Conservation (phyloP, 208 protist genomes). For the Giardia muris region DNA sequence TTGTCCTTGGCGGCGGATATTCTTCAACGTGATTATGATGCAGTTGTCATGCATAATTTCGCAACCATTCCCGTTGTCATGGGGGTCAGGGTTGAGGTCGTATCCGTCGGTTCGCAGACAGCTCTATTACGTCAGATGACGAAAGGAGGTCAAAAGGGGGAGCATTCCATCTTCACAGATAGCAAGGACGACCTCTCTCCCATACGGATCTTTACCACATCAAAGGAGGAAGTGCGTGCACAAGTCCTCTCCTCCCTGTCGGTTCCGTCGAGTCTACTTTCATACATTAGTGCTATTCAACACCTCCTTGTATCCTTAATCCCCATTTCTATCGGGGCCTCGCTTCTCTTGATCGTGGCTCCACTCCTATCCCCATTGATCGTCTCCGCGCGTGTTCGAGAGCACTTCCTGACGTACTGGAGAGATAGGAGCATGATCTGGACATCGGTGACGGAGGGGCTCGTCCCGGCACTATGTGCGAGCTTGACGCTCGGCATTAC, state of each 20-base stretch:
- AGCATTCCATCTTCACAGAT: too few relatives aligned
- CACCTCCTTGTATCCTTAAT: neutral
- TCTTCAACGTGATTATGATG: too few relatives aligned
- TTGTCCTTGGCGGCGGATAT: too few relatives aligned
- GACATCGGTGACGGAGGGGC: neutral
- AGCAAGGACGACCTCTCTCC: too few relatives aligned
- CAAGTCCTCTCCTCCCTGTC: neutral
- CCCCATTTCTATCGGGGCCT: neutral
- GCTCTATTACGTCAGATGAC: too few relatives aligned
- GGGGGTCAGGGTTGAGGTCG: too few relatives aligned
- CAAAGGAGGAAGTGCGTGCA: neutral
- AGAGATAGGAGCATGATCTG: neutral
- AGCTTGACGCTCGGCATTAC: neutral
- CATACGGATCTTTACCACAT: neutral
- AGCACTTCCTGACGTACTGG: neutral
- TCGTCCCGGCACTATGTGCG: neutral
- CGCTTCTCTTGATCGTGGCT: neutral
- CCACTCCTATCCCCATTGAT: neutral
- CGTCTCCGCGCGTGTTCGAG: neutral
- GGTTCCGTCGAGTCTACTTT: neutral
- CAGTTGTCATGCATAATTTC: too few relatives aligned
- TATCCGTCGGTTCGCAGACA: too few relatives aligned
- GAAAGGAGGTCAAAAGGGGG: too few relatives aligned
- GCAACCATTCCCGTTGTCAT: too few relatives aligned
- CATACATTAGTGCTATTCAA: neutral